Percentiles rank a stretch among this genome's conserved stretches.
These are phyloP conservation scores for Tetradesmus obliquus DNA, from an alignment of 139 green algal species.

Conservation along the genomic window DNA sequence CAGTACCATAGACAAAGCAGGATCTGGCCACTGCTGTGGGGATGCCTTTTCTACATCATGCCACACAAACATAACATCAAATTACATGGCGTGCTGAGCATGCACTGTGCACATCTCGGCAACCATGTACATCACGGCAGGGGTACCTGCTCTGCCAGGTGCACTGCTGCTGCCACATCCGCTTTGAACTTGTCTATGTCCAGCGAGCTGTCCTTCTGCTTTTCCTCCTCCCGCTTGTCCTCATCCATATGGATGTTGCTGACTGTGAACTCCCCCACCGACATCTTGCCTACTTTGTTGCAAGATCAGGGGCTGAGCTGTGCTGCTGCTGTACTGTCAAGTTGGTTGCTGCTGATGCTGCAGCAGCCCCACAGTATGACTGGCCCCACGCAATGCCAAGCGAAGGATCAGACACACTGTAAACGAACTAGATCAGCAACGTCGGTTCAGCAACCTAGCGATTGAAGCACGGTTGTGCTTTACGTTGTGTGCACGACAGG, in stretches of 20 bases:
- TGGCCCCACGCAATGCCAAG: not conserved
- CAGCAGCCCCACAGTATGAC: not conserved
- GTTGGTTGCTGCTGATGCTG: not conserved
- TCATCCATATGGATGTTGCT: constrained; percentile 65
- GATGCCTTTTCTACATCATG: not conserved
- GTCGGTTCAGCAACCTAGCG: not conserved
- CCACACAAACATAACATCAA: not conserved
- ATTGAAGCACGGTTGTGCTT: not conserved
- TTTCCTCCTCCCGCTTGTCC: constrained; percentile 67
- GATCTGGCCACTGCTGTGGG: not conserved
- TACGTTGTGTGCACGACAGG: not conserved
- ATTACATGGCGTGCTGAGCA: constrained; percentile 37
- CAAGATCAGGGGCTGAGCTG: not conserved
- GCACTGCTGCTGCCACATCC: constrained; percentile 60
- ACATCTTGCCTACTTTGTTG: constrained; percentile 42
- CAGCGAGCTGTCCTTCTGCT: constrained; percentile 56
- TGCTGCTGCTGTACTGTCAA: not conserved
- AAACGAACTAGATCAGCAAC: not conserved
- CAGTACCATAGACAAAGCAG: no score
- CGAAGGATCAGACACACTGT: not conserved
- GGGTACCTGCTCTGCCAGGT: constrained; percentile 55
- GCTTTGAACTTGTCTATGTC: constrained; percentile 72
- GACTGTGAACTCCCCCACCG: constrained; percentile 67
- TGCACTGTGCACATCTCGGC: not conserved
- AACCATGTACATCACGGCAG: not conserved